These are phyloP conservation scores for Yamadazyma conglobata DNA, from an alignment of 1,139 yeast species.

Conservation along the genomic window DNA sequence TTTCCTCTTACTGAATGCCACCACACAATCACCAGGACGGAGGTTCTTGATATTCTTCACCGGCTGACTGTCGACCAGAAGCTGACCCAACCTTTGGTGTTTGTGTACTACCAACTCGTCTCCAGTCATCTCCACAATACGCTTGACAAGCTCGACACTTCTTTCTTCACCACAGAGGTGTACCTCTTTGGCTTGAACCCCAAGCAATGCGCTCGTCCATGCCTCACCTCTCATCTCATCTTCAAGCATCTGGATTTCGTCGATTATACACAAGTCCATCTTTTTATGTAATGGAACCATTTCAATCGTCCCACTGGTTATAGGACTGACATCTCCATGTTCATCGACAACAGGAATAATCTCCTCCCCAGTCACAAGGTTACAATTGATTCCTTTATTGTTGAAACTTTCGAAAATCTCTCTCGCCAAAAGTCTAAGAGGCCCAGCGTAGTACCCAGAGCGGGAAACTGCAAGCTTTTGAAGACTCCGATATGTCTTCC, in stretches of 20 bases:
- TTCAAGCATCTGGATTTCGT: slow-evolving; percentile 93
- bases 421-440: slow-evolving; percentile 82
- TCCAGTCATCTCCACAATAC: slow-evolving; percentile 66
- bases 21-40: slow-evolving; percentile 80
- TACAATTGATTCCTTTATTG: slow-evolving; percentile 63
- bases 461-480: slow-evolving; percentile 61
- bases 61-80: slow-evolving; percentile 49
- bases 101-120: slow-evolving; percentile 67
- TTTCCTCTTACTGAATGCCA: slow-evolving; percentile 74
- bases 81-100: slow-evolving; percentile 73
- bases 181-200: slow-evolving; percentile 79
- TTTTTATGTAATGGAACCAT: slow-evolving; percentile 71
- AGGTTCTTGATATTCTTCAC: slow-evolving; percentile 34
- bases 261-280: slow-evolving; percentile 87
- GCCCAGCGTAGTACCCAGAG: slow-evolving; percentile 95
- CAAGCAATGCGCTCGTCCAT: slow-evolving; percentile 90
- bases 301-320: slow-evolving; percentile 89
- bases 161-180: slow-evolving; percentile 94
- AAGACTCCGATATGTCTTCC: slow-evolving; percentile 88
- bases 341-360: slow-evolving; percentile 67
- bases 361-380: slow-evolving; percentile 92
- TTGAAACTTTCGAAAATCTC: slow-evolving; percentile 85
- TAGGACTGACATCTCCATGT: slow-evolving; percentile 64
- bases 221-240: slow-evolving; percentile 84
- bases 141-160: slow-evolving; percentile 61